Conservation (phyloP, 78 protist species). For the Dictyostelium citrinum region DNA sequence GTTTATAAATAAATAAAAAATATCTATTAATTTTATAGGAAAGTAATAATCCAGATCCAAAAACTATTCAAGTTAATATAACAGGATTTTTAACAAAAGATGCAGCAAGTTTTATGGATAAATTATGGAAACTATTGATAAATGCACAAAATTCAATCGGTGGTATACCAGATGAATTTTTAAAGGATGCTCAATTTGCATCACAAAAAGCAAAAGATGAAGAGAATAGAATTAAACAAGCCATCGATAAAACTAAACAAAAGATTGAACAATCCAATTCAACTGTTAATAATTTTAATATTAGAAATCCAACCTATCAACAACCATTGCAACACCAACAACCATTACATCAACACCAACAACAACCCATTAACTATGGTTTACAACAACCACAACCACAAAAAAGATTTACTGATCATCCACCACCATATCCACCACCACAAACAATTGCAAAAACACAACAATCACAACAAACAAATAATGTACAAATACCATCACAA, state of each 20-base stretch:
- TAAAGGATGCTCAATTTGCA: conserved; percentile 61
- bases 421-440: not conserved
- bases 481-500: not conserved
- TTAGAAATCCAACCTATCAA: not conserved
- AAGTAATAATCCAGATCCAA: conserved; percentile 67
- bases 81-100: conserved; percentile 87
- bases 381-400: not conserved
- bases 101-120: conserved; percentile 81
- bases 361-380: not conserved
- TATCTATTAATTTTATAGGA: not conserved
- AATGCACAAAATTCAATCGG: conserved; percentile 46
- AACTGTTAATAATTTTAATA: not conserved
- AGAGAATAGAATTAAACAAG: conserved; percentile 56
- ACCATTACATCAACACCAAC: not conserved
- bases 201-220: conserved; percentile 58
- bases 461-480: not conserved
- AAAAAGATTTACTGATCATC: not conserved
- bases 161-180: conserved; percentile 84
- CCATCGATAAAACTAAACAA: conserved; percentile 10
- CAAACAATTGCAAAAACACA: not conserved
- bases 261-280: conserved; percentile 45
- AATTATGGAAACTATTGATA: conserved; percentile 84
- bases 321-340: too few species aligned
- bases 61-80: conserved; percentile 82
- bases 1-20: not conserved